Base-by-base conservation (phyloP, 345 rosid species). In the Citrus mangshanensis region DNA sequence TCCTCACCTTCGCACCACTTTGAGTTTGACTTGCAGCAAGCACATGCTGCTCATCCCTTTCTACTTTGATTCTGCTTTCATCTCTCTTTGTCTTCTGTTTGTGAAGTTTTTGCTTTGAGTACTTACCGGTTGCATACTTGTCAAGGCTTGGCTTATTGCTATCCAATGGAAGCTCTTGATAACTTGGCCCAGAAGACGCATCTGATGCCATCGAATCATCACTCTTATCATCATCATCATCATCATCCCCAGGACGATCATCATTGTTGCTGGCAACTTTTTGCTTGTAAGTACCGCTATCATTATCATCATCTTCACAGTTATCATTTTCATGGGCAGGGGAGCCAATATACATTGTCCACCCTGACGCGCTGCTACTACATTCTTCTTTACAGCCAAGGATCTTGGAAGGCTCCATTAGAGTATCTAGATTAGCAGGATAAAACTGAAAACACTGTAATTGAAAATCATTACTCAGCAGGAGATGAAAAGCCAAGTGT, bases 121-220 rank as follows among this genome's bases (percentile, higher is more conserved):
- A 79, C 66, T 82, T 81, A 7, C 35, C 49, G 35, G 77, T 32
- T 83, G 76, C 82, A 79, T 82, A 82, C 87, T 85, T 82, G 30
- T 63, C 61, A 69, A 27, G 66, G 19, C 63, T 72, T 66, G n/a
- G 59, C 75, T 77, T 62, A 51, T 27, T 77, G 75, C 59, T 78
- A 71, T 66, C 68, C 70, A 73, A 49, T 63, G 79, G 73, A 80
- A 83, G 61, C 76, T 89, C 81, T 4, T 38, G 86, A 62, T 81
- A 88, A 62, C 87, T 85, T 77, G 90, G 93, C 16, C 93, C 91
- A 6, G 95, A 92, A 25, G 93, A 90, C 55, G 95, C 95, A 79
- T 92, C 95, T 35, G 93, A 92, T 56, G 89, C 86, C 95, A 92
- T 89, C 1, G 95, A 92, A 56, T 90, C 93, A 84, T 90, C 95